phyloP scores from a whole-genome alignment of 345 rosid species.

The Adansonia digitata region DNA sequence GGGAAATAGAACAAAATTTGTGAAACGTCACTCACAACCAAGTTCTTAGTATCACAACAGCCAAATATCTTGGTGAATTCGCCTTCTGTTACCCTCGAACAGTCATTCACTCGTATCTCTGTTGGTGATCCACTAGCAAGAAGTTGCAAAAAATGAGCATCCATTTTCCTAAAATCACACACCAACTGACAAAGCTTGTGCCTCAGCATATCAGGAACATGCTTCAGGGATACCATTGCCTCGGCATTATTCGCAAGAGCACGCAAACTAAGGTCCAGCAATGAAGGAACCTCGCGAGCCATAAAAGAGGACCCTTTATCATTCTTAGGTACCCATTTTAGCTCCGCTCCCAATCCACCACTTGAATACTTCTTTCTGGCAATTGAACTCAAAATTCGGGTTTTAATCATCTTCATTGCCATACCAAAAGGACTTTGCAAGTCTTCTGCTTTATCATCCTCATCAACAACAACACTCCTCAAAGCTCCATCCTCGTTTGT shows the following conservation, averaged over 20 bases:
- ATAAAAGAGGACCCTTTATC: not conserved
- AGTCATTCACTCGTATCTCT: constrained; percentile 29
- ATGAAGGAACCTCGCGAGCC: constrained; percentile 19
- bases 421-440: constrained; percentile 19
- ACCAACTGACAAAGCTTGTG: constrained; percentile 25
- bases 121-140: constrained; percentile 34
- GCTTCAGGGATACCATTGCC: constrained; percentile 29
- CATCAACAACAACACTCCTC: not conserved
- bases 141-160: constrained; percentile 31
- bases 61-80: constrained; percentile 33
- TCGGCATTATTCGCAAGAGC: constrained; percentile 34
- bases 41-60: constrained; percentile 23
- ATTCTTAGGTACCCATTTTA: constrained; percentile 22
- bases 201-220: constrained; percentile 40
- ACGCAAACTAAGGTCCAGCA: constrained; percentile 29
- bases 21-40: constrained; percentile 25
- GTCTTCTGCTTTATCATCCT: constrained; percentile 8
- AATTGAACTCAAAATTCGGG: constrained; percentile 10
- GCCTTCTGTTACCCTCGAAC: constrained; percentile 23
- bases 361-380: not conserved
- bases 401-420: constrained; percentile 29
- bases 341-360: not conserved
- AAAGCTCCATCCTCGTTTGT: not conserved
- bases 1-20: not conserved
- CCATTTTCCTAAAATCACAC: constrained; percentile 23